Base-by-base conservation (phyloP, 2,329 filamentous ascomycete species). In the Aspergillus sp. region DNA sequence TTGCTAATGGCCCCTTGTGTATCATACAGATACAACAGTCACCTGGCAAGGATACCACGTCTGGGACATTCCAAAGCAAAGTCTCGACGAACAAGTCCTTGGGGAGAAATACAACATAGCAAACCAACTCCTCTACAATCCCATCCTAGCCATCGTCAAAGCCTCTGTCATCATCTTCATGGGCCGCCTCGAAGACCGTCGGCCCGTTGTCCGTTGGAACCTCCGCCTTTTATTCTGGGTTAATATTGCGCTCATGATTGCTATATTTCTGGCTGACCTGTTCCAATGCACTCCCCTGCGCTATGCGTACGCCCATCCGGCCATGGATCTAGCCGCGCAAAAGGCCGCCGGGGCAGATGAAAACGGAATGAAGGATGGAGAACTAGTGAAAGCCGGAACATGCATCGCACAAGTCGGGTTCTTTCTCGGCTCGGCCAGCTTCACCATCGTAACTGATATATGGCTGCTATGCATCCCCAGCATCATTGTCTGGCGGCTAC, bases 401-500 rank as follows among this genome's bases (percentile, higher is more conserved):
- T 73, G 69, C 41, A 67, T 72, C 47, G 43, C 69, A 9, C 65
- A 68, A 24, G 62, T 60, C 15, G 61, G 39, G 0, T 71, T 73
- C 55, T 72, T 64, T 40, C 62, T 73, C 1, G 58, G 61, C 3
- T 67, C 63, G 0, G 68, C 65, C 0, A 64, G 62, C 8, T 39
- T 70, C 2, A 68, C 69, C n/a, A 61, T 73, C 8, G 58, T 72
- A 46, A 72, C 70, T 1, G 70, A 73, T 46, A 12, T 70, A 1
- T 53, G 71, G 49, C 63, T 73, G 3, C 53, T 73, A 1, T 60
- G 64, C 1, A 69, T 73, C 9, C 71, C 71, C 0, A 63, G 65
- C 12, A 60, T 70, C 14, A 70, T 73, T 15, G 69, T 66, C 23
- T 68, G 61, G 55, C 55, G 51, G 5, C 58, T 73, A 7, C 68